Conservation (phyloP, 805 yeast genomes). For the Wickerhamiella sergipiensis region DNA sequence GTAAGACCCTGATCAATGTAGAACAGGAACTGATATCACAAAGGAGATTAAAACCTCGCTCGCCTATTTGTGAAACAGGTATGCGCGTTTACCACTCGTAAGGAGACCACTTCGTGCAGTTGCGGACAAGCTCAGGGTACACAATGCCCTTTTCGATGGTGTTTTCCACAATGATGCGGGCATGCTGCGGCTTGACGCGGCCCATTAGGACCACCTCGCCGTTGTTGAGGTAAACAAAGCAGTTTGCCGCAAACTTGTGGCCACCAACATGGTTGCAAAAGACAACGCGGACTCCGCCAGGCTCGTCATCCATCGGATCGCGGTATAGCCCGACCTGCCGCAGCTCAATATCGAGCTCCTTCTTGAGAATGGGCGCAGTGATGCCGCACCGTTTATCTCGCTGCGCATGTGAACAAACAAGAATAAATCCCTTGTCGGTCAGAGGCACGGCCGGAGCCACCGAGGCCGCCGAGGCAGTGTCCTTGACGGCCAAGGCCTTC, state of each 20-base stretch:
- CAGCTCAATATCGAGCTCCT: conserved; percentile 58
- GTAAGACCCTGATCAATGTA: too few relatives aligned
- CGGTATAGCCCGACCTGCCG: conserved; percentile 60
- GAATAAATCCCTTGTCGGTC: conserved; percentile 27
- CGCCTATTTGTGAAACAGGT: too few relatives aligned
- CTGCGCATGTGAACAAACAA: conserved; percentile 79
- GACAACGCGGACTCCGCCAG: conserved; percentile 58
- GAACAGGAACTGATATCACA: too few relatives aligned
- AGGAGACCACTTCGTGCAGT: conserved; percentile 22
- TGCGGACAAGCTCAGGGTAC: conserved; percentile 56
- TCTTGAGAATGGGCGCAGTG: conserved; percentile 82
- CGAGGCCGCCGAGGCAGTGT: conserved; percentile 8
- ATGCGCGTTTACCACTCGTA: conserved; percentile 22
- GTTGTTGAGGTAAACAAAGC: conserved; percentile 53
- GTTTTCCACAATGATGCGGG: conserved; percentile 59
- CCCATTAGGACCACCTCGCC: conserved; percentile 86
- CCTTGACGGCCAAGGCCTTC: conserved; percentile 7
- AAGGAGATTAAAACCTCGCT: too few relatives aligned
- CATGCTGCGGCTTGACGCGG: conserved; percentile 65
- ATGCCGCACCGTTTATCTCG: conserved; percentile 90
- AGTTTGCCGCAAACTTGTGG: conserved; percentile 87
- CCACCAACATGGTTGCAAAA: conserved; percentile 89
- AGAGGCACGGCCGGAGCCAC: conserved; percentile 11
- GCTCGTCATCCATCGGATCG: conserved; percentile 61
- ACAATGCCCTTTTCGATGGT: conserved; percentile 57